Evolutionary conservation across 331 rosid genomes (phyloP), one percentile per base, ranked within the genome.

Genomic region (Arachis monticola): DNA sequence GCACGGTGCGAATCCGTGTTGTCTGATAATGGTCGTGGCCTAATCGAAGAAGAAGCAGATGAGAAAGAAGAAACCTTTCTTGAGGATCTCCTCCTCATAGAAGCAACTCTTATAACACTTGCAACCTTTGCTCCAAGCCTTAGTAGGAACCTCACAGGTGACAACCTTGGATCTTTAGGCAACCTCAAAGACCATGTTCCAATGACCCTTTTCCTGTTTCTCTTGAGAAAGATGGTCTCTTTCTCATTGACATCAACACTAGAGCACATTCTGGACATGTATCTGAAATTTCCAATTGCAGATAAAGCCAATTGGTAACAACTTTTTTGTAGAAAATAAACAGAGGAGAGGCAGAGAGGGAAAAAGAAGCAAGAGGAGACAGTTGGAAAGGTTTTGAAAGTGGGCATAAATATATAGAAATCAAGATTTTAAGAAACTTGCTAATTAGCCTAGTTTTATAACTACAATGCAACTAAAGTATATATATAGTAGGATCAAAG

Each of bases 1-100:
- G 91, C 97, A 60, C 97, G 82, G 38, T 94, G 89, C 12, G 97
- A 92, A 58, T 94, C 97, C 10, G 87, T 82, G 70, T 85, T 84
- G 31, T 92, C 92, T 22, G 99, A 86, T 35, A 86, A 77, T 3
- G 97, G 87, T 67, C 88, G 83, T 48, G 97, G 88, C 82, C 96
- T 86, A 3, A 78, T 81, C 77, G 84, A 77, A 79, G 35, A 44
- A 44, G 48, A 1, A 6, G 48, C 48, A 44, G 48, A 44, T 44
- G 77, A 50, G 14, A 96, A 81, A 8, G 97, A 85, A 68, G 97
- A 90, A 63, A 92, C 92, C 88, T 88, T 92, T 53, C 92, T 79
- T 1, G 90, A 92, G 5, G 92, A 79, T 69, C 83, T 85, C 57
- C 84, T 85, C 74, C 88, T 83, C 65, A 77, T 55, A 6, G 93